phyloP scores from a whole-genome alignment of 441 rosid species.

The Euphorbia corollata region DNA sequence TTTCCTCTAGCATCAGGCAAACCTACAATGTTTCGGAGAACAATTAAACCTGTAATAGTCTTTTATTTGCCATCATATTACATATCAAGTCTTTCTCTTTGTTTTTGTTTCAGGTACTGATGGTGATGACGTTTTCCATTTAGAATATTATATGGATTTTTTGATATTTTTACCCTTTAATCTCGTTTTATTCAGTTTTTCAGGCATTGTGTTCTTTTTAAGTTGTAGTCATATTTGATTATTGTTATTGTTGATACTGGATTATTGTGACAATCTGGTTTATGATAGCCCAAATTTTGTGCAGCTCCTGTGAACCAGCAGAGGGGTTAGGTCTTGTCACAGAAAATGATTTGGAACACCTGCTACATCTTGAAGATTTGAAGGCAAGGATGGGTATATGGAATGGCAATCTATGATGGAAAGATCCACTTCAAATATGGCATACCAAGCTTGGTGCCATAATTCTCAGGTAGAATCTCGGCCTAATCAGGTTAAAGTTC shows the following conservation, averaged over 20 bases:
- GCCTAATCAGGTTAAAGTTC: neutral
- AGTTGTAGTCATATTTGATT: neutral
- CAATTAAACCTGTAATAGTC: neutral
- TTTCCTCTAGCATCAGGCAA: neutral
- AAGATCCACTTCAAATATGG: constrained; percentile 62
- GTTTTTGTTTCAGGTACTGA: neutral
- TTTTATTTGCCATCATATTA: neutral
- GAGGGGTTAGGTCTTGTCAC: constrained; percentile 48
- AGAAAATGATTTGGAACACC: constrained; percentile 71
- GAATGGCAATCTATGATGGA: constrained; percentile 93
- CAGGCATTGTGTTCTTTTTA: neutral
- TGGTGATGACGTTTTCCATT: neutral
- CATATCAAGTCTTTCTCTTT: neutral
- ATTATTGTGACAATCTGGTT: constrained; percentile 15
- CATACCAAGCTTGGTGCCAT: constrained; percentile 80
- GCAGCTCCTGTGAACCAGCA: constrained; percentile 25
- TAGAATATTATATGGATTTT: neutral
- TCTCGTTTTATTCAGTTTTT: neutral
- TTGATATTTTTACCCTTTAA: neutral
- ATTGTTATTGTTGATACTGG: neutral
- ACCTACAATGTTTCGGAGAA: neutral
- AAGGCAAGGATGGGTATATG: constrained; percentile 51
- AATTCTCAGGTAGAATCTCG: constrained; percentile 61
- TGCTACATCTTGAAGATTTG: constrained; percentile 60
- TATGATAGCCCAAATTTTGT: constrained; percentile 10